Percentiles rank a stretch among this genome's conserved stretches.
Conservation (phyloP, 83 land plant species). For the Larix sibirica region DNA sequence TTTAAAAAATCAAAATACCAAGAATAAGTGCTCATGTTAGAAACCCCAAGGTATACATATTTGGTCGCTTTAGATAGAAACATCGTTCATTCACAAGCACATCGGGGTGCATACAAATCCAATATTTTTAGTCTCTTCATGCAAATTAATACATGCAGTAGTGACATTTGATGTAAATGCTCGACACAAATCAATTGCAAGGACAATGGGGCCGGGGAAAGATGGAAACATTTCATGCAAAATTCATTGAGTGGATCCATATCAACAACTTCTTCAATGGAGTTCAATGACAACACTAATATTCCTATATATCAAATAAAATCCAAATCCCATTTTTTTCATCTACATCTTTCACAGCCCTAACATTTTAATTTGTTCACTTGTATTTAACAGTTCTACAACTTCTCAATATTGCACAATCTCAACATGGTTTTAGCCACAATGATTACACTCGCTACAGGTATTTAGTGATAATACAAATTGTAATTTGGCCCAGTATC, state of each 20-base stretch:
- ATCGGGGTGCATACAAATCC: too few species aligned
- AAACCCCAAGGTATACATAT: too few species aligned
- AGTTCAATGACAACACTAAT: constrained; percentile 31
- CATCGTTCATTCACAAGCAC: too few species aligned
- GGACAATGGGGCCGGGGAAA: background rate
- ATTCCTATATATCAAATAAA: constrained; percentile 12
- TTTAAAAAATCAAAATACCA: too few species aligned
- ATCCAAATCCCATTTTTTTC: constrained; percentile 19
- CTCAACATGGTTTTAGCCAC: constrained; percentile 82
- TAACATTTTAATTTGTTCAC: background rate
- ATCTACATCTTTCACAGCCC: too few species aligned
- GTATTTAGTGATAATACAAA: constrained; percentile 26
- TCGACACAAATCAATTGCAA: background rate
- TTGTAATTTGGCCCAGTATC: background rate
- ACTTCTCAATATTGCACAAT: constrained; percentile 77
- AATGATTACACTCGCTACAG: constrained; percentile 75
- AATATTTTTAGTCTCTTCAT: too few species aligned
- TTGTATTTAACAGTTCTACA: constrained; percentile 50
- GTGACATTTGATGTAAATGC: background rate
- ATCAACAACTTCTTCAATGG: constrained; percentile 32
- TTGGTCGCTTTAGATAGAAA: too few species aligned
- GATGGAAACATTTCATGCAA: background rate
- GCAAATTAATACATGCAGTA: too few species aligned
- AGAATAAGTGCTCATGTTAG: too few species aligned
- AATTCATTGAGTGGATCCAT: background rate